These are phyloP conservation scores for Colletotrichum tropicale DNA, from an alignment of 2,329 filamentous ascomycete genomes.

Conservation along the genomic window DNA sequence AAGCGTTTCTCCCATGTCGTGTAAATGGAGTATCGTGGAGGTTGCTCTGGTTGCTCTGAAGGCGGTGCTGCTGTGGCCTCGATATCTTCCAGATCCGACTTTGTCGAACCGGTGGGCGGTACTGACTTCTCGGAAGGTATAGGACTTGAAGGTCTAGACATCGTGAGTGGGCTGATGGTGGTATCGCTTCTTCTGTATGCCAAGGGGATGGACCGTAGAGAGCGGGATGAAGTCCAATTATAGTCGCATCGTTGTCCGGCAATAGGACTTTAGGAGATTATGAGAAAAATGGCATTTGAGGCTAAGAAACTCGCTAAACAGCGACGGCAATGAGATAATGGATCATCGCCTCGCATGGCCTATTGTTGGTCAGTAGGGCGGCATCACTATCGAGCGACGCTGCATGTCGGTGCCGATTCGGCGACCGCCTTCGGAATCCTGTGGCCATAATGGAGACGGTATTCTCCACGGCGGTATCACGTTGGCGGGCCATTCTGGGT, in stretches of 20 bases:
- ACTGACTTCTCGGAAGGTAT: neutral
- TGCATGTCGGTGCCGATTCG: conserved; percentile 16
- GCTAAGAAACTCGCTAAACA: neutral
- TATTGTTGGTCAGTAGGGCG: neutral
- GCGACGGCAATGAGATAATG: neutral
- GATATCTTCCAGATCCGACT: neutral
- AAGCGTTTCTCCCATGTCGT: conserved; percentile 43
- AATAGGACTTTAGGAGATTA: neutral
- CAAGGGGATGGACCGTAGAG: neutral
- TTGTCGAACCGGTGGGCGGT: neutral
- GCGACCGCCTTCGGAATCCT: neutral
- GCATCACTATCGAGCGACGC: neutral
- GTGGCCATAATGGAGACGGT: neutral
- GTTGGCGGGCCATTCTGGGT: neutral
- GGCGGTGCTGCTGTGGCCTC: neutral
- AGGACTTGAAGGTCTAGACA: neutral
- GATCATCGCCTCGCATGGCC: neutral
- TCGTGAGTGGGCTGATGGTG: neutral
- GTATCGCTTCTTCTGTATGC: neutral
- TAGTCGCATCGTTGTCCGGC: neutral
- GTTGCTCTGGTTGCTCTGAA: neutral
- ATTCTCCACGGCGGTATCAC: neutral
- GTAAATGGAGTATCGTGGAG: conserved; percentile 40
- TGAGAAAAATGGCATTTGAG: neutral
- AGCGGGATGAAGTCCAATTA: neutral